Percentiles rank a stretch among this genome's conserved stretches.
Evolutionary conservation across 257 asterid species (phyloP).

Genomic region (Solanum clarkiae): DNA sequence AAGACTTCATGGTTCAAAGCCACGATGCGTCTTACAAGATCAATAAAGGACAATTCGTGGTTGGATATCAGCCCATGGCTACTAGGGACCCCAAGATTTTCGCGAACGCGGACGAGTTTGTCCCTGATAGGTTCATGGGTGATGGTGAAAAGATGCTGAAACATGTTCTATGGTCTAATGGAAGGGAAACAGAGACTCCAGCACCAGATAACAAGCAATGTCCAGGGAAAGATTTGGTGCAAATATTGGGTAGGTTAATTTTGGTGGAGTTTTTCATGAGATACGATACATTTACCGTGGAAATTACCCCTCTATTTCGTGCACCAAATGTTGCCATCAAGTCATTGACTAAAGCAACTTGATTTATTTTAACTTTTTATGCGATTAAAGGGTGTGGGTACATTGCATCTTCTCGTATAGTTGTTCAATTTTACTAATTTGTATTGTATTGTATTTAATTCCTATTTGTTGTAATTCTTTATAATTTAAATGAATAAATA

Average conservation of each 20-base stretch:
- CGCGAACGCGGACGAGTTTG: conserved; percentile 26
- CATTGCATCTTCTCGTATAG: not conserved
- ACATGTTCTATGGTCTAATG: conserved; percentile 75
- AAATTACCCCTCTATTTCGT: conserved; percentile 14
- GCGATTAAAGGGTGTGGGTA: not conserved
- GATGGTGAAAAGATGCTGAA: conserved; percentile 40
- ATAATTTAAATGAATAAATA: not conserved
- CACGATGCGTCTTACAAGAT: conserved; percentile 46
- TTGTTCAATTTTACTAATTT: not conserved
- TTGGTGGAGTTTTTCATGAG: conserved; percentile 57
- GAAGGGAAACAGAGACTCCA: conserved; percentile 42
- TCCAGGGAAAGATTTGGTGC: conserved; percentile 53
- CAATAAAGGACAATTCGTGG: conserved; percentile 62
- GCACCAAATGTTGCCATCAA: conserved; percentile 43
- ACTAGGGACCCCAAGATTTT: conserved; percentile 52
- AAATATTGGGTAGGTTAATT: conserved; percentile 43
- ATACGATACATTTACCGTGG: conserved; percentile 42
- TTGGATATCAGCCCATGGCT: conserved; percentile 67
- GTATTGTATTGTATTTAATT: not conserved
- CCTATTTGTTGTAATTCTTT: not conserved
- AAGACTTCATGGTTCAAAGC: conserved; percentile 33
- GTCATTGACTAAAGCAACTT: conserved; percentile 21
- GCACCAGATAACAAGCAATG: conserved; percentile 53
- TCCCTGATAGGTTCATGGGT: conserved; percentile 53
- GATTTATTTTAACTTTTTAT: not conserved